Base-by-base conservation (phyloP, 164 flowering plant genomes). In the Liriodendron chinense region DNA sequence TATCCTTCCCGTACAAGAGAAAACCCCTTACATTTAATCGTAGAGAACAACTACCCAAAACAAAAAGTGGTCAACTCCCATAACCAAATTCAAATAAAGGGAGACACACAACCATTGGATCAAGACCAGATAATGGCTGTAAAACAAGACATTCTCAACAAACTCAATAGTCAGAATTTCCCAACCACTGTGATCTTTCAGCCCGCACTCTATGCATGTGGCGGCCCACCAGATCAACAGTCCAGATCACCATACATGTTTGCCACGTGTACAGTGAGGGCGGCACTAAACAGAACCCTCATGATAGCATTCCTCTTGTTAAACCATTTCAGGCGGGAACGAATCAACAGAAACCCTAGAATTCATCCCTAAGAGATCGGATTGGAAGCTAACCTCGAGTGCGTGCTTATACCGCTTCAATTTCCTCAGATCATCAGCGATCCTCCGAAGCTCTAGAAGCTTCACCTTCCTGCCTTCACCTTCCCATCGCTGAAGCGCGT, bases 361-460 rank as follows among this genome's bases (percentile, higher is more conserved):
- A 10, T n/a, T 14, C 70, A 68, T 34, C 10, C 14, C n/a, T 47
- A 28, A 68, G 18, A 53, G 34, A 53, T 53, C 16, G 18, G 18
- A 53, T 53, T 16, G 13, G 47, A 70, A 50, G 3, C 72, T 25
- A 68, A 95, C 99, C 99, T 96, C 99, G 47, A 96, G 97, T n/a
- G 98, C 99, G 69, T 96, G 98, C 83, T 91, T 90, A 85, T 80
- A 90, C 18, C 98, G 93, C 77, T 83, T 90, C 6, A 84, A 84
- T 72, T 79, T 89, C 56, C 87, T 85, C 62, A 96, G 97, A 12
- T 92, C 94, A 76, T 81, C 89, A 61, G 89, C 82, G 22, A 96
- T 86, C 50, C 78, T 72, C 2, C 98, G 86, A 63, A 96, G 95
- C 76, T 92, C 92, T 13, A 87, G 77, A 69, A 82, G 50, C 25